phyloP scores from a whole-genome alignment of 192 early-diverging fungal genomes.

The Coemansia sp. region DNA sequence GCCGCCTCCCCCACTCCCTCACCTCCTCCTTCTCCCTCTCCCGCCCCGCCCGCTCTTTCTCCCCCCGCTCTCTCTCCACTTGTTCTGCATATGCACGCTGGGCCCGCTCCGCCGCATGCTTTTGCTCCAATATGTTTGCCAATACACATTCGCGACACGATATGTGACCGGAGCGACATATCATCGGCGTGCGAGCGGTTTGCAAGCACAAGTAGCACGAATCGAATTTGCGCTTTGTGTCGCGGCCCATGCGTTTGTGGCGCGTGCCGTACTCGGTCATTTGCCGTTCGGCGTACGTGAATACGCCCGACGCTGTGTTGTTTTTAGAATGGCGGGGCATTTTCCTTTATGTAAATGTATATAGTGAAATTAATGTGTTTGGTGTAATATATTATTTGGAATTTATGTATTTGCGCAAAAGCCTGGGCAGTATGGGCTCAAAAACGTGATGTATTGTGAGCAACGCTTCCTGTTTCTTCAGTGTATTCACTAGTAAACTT shows the following conservation, averaged over 20 bases:
- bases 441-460: too few relatives aligned
- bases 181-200: conserved; percentile 26
- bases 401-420: too few relatives aligned
- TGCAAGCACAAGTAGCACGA: conserved; percentile 83
- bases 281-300: conserved; percentile 86
- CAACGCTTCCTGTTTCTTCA: too few relatives aligned
- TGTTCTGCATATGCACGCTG: conserved; percentile 52
- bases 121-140: conserved; percentile 81
- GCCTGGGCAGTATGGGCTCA: too few relatives aligned
- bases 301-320: conserved; percentile 85
- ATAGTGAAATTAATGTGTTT: background rate
- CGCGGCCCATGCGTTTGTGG: conserved; percentile 72
- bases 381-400: too few relatives aligned
- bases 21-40: conserved; percentile 14
- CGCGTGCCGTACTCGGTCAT: conserved; percentile 90
- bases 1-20: conserved; percentile 1
- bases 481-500: too few relatives aligned
- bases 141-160: conserved; percentile 87
- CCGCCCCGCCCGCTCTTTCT: background rate
- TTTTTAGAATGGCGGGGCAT: conserved; percentile 93
- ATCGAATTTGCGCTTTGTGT: conserved; percentile 80
- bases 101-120: conserved; percentile 63
- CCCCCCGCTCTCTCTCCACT: conserved; percentile 43
- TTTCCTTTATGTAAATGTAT: background rate
- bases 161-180: conserved; percentile 66